Evolutionary conservation across 2,329 filamentous ascomycete species (phyloP).

Genomic region (Reticulascus tulasneorum): DNA sequence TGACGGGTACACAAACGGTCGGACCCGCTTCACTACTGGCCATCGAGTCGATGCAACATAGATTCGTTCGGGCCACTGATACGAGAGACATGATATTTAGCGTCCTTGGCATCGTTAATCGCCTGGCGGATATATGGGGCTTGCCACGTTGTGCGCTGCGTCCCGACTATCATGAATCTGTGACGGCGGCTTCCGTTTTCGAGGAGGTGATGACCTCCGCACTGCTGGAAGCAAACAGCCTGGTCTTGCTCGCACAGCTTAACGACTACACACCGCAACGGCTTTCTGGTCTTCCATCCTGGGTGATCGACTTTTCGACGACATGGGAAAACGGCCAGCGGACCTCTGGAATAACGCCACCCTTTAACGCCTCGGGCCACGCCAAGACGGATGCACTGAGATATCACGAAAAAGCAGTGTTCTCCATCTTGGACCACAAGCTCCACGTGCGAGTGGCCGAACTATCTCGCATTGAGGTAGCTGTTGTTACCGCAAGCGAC

Average conservation of each 20-base stretch:
- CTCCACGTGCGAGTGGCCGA: slow-evolving; percentile 4
- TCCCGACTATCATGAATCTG: slow-evolving; percentile 2
- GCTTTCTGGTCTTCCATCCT: slow-evolving; percentile 8
- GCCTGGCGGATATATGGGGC: slow-evolving; percentile 5
- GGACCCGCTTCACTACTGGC: too few species aligned
- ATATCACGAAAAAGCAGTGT: too few species aligned
- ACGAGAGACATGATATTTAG: slow-evolving; percentile 14
- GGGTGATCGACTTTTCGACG: slow-evolving; percentile 19
- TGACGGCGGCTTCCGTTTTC: slow-evolving; percentile 4
- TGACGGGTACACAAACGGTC: slow-evolving; percentile 4
- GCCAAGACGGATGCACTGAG: too few species aligned
- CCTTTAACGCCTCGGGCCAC: slow-evolving; percentile 5
- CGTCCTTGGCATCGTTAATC: slow-evolving; percentile 13
- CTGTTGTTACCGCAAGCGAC: slow-evolving; percentile 8
- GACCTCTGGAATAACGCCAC: too few species aligned
- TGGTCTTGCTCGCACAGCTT: slow-evolving; percentile 18
- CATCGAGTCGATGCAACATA: too few species aligned
- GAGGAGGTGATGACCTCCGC: slow-evolving; percentile 5
- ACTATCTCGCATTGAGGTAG: too few species aligned
- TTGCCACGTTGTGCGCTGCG: slow-evolving; percentile 1
- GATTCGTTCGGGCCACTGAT: slow-evolving; percentile 15
- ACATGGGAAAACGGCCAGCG: slow-evolving; percentile 1
- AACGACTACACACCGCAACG: slow-evolving; percentile 12
- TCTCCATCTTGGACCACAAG: background rate
- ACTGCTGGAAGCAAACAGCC: slow-evolving; percentile 10